phyloP scores from a whole-genome alignment of 305 asterid genomes.

The Solanum hybrid region DNA sequence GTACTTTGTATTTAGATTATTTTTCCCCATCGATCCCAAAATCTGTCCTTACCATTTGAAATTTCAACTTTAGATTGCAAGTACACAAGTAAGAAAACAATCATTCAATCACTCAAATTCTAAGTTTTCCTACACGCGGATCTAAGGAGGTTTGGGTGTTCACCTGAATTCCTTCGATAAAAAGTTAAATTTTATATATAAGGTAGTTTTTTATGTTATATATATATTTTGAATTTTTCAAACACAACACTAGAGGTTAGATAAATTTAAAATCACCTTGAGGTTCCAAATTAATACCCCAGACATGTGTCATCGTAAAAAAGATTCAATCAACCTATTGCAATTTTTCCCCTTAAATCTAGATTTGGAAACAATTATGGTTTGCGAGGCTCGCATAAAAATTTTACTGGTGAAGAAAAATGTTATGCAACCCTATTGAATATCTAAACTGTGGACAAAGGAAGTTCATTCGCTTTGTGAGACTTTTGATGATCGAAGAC shows the following conservation, averaged over 20 bases:
- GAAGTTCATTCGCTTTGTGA: not conserved
- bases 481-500: not conserved
- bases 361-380: not conserved
- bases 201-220: no score
- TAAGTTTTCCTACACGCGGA: not conserved
- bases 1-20: not conserved
- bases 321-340: not conserved
- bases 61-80: not conserved
- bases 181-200: no score
- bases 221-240: no score
- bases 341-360: no score
- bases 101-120: not conserved
- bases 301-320: not conserved
- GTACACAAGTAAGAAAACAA: not conserved
- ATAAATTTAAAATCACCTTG: not conserved
- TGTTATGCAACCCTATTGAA: not conserved
- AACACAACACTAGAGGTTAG: not conserved
- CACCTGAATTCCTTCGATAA: not conserved
- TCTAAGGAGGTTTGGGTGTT: not conserved
- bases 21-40: not conserved
- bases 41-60: not conserved
- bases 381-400: not conserved
- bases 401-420: no score
- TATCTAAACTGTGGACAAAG: not conserved
- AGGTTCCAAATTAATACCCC: not conserved